Conservation (phyloP, 1,139 yeast species). For the Suhomyces maxii region DNA sequence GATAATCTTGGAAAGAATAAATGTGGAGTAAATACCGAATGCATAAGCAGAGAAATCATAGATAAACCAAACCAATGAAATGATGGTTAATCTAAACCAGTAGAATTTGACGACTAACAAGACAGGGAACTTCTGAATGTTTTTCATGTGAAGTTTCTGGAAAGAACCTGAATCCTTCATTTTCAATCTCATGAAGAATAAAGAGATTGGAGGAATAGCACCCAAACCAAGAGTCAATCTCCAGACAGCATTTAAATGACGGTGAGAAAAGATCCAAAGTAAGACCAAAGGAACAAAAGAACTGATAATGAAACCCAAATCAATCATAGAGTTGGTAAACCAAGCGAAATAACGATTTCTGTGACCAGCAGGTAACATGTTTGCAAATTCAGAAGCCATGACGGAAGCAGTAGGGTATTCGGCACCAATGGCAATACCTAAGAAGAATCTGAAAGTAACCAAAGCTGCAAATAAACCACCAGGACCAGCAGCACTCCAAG, state of each 20-base stretch:
- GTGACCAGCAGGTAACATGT: constrained; percentile 70
- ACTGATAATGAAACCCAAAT: constrained; percentile 78
- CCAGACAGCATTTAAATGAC: constrained; percentile 84
- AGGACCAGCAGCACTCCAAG: constrained; percentile 69
- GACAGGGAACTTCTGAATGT: constrained; percentile 61
- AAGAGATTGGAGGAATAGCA: constrained; percentile 80
- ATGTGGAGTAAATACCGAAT: constrained; percentile 78
- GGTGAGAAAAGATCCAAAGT: constrained; percentile 74
- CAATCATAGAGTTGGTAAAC: constrained; percentile 90
- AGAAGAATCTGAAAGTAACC: constrained; percentile 80
- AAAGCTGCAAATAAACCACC: constrained; percentile 79
- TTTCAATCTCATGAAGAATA: constrained; percentile 74
- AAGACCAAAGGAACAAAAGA: constrained; percentile 86
- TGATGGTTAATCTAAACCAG: constrained; percentile 74
- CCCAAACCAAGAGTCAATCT: constrained; percentile 90
- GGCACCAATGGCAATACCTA: constrained; percentile 85
- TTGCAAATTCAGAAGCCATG: constrained; percentile 90
- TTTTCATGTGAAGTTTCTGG: constrained; percentile 67
- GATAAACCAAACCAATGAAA: constrained; percentile 83
- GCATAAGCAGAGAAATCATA: constrained; percentile 89
- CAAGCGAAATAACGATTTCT: constrained; percentile 88
- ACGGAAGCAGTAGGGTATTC: constrained; percentile 95
- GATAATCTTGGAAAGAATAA: constrained; percentile 59
- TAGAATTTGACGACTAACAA: constrained; percentile 71
- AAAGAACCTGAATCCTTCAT: constrained; percentile 74